Base-by-base conservation (phyloP, 345 rosid species). In the Noccaea bulbosa region DNA sequence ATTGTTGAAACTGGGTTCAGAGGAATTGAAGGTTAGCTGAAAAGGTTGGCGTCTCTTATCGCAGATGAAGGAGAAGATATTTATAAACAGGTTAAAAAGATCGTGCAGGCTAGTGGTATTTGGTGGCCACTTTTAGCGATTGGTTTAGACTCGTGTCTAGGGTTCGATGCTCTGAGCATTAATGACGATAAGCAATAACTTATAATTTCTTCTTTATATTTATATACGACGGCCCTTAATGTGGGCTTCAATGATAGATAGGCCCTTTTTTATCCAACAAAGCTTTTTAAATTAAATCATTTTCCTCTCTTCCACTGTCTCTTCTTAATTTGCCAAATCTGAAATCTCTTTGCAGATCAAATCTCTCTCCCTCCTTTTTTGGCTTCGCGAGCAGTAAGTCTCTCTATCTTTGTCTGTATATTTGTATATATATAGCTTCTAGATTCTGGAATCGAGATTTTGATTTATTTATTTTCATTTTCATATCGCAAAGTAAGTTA, bases 61-160 rank as follows among this genome's bases (percentile, higher is more conserved):
- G 1, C 4, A 11, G 57, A 9, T 59, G 35, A 14, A 2, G 0
- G 0, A 37, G 6, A 6, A 48, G 0, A 34, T 35, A 35, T 4
- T 1, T 5, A 7, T 0, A 6, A 2, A 1, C 0, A 4, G 0
- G 4, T 20, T 6, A 30, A n/a, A 20, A 5, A 5, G 61, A 51
- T 49, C 61, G 75, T 70, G 75, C 52, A 8, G 75, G 34, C 35
- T 41, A 61, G 75, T 51, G 75, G 75, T 70, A 11, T 16, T 3
- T 57, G 5, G 8, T 4, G 2, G 3, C 32, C 8, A 11, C 5
- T 4, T 3, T 0, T 0, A n/a, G 2, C 0, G 34, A 27, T 59
- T 8, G 8, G 61, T 70, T 49, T 60, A 49, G 34, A 50, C 34
- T 15, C n/a, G 67, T 11, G 11, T 27, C 44, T 16, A 8, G 35